Percentiles rank a stretch among this genome's conserved stretches.
Evolutionary conservation across 208 protist genomes (phyloP).

Genomic region (Crithidia bombi): DNA sequence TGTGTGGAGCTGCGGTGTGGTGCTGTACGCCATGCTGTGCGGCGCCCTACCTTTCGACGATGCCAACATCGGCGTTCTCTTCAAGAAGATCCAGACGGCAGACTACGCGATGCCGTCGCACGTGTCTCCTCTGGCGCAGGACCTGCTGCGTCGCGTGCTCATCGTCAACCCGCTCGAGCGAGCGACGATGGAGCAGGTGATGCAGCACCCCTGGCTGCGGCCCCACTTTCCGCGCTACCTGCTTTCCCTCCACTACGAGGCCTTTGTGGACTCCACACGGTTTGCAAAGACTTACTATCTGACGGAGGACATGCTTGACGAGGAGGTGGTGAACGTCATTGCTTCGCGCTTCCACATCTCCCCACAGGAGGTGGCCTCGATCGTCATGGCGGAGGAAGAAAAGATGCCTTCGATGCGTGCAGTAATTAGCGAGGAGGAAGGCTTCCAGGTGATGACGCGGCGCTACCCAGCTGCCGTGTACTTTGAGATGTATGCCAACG

Average conservation of each 20-base stretch:
- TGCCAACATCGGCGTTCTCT: conserved; percentile 61
- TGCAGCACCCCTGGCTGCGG: conserved; percentile 85
- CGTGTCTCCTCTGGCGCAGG: conserved; percentile 52
- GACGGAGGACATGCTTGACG: conserved; percentile 55
- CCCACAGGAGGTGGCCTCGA: conserved; percentile 45
- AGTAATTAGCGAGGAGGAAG: conserved; percentile 40
- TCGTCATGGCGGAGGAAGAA: conserved; percentile 62
- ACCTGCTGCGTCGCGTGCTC: conserved; percentile 74
- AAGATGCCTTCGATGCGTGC: conserved; percentile 53
- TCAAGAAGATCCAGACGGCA: conserved; percentile 80
- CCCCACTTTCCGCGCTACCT: conserved; percentile 67
- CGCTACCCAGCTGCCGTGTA: conserved; percentile 70
- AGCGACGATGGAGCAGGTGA: conserved; percentile 89
- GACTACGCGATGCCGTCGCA: conserved; percentile 56
- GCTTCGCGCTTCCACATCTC: conserved; percentile 65
- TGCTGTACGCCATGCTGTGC: conserved; percentile 88
- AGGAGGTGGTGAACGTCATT: conserved; percentile 58
- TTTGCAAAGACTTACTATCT: conserved; percentile 48
- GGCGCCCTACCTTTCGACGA: conserved; percentile 86
- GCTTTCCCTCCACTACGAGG: conserved; percentile 70
- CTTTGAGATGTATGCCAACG: conserved; percentile 75
- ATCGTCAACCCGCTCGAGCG: conserved; percentile 84
- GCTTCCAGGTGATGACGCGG: conserved; percentile 15
- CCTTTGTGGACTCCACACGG: conserved; percentile 62
- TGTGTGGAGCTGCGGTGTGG: conserved; percentile 89